Percentiles rank a stretch among this genome's conserved stretches.
These are phyloP conservation scores for Colletotrichum ledebouriae DNA, from an alignment of 2,329 filamentous ascomycete genomes.

Conservation along the genomic window DNA sequence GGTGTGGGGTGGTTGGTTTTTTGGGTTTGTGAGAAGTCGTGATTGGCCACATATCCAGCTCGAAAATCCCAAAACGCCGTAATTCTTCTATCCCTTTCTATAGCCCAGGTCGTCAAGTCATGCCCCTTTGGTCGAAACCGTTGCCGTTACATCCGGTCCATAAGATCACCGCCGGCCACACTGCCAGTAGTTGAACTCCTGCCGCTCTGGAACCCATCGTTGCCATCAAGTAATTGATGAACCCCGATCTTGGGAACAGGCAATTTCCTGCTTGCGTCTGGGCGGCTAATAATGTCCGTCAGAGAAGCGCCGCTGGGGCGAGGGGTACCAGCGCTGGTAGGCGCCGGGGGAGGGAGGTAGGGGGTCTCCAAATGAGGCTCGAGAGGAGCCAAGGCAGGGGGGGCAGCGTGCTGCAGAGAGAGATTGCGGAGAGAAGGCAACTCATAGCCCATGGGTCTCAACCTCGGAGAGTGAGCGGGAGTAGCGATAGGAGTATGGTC, in stretches of 20 bases:
- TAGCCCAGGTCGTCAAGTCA: constrained; percentile 56
- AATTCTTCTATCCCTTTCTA: constrained; percentile 56
- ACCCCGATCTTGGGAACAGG: constrained; percentile 93
- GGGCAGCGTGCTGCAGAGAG: constrained; percentile 65
- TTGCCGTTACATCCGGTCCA: constrained; percentile 63
- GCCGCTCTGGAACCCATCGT: constrained; percentile 77
- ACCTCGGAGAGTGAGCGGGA: constrained; percentile 91
- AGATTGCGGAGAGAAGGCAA: constrained; percentile 85
- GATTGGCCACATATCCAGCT: constrained; percentile 31
- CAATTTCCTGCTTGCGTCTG: constrained; percentile 89
- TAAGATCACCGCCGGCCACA: constrained; percentile 78
- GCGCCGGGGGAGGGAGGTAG: constrained; percentile 59
- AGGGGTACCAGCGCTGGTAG: constrained; percentile 61
- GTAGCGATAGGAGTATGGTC: constrained; percentile 99
- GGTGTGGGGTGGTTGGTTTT: constrained; percentile 16
- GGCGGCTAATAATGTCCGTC: constrained; percentile 90
- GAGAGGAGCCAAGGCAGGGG: constrained; percentile 70
- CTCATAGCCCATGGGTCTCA: constrained; percentile 85
- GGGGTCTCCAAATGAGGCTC: constrained; percentile 67
- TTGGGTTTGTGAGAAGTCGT: constrained; percentile 38
- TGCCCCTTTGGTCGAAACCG: constrained; percentile 46
- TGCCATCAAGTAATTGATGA: constrained; percentile 82
- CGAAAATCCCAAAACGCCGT: constrained; percentile 50
- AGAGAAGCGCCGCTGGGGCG: constrained; percentile 80
- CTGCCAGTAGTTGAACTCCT: constrained; percentile 84